Percentiles rank a stretch among this genome's conserved stretches.
Evolutionary conservation across 257 asterid species (phyloP).

Genomic region (Echites panduratus): DNA sequence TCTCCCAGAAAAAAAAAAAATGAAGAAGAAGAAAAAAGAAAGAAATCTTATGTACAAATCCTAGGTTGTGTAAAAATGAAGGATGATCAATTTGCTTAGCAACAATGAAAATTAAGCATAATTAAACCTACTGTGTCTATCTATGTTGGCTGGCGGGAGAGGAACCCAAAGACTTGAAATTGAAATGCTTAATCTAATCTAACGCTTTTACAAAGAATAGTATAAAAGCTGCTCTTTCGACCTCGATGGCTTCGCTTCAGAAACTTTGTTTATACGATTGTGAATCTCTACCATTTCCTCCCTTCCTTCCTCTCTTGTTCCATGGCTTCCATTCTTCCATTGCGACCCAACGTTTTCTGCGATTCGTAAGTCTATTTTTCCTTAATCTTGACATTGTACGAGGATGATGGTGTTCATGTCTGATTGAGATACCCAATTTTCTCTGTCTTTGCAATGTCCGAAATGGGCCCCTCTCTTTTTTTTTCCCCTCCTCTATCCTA

Average conservation of each 20-base stretch:
- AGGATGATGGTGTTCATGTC: background rate
- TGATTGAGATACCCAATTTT: background rate
- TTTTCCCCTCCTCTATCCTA: background rate
- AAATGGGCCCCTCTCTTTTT: background rate
- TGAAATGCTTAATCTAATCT: background rate
- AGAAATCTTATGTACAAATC: background rate
- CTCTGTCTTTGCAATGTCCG: background rate
- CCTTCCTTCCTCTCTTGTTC: slow-evolving; percentile 16
- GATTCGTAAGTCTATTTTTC: slow-evolving; percentile 33
- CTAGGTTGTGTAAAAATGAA: background rate
- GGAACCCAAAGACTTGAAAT: slow-evolving; percentile 27
- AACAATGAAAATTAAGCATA: background rate
- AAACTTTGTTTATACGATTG: slow-evolving; percentile 15
- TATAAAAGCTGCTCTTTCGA: slow-evolving; percentile 1
- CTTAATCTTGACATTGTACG: background rate
- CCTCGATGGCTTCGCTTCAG: slow-evolving; percentile 57
- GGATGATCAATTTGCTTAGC: background rate
- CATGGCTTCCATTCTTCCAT: slow-evolving; percentile 48
- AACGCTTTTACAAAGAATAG: background rate
- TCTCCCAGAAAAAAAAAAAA: background rate
- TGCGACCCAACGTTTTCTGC: slow-evolving; percentile 32
- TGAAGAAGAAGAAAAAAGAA: background rate
- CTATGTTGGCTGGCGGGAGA: slow-evolving; percentile 33
- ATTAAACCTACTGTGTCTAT: background rate
- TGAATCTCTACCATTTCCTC: slow-evolving; percentile 19